Evolutionary conservation across 1,139 yeast genomes (phyloP).

Genomic region (Suhomyces guaymorum): DNA sequence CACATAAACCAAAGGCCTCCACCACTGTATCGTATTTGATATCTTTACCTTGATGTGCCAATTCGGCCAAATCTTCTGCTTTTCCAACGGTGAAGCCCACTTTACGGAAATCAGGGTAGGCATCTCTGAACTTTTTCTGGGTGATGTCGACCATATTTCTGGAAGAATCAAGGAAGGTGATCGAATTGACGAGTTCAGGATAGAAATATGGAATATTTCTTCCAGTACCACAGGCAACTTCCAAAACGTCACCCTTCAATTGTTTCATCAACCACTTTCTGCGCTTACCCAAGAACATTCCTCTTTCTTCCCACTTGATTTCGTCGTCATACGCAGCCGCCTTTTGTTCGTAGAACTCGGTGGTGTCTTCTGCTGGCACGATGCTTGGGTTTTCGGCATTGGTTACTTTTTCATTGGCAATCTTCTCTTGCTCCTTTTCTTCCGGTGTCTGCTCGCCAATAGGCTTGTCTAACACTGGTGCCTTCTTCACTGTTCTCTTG

Average conservation of each 20-base stretch:
- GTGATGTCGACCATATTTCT: slow-evolving; percentile 83
- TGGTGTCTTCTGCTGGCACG: slow-evolving; percentile 76
- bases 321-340: slow-evolving; percentile 83
- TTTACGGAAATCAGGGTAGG: slow-evolving; percentile 63
- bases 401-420: slow-evolving; percentile 16
- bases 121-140: slow-evolving; percentile 65
- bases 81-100: slow-evolving; percentile 91
- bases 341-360: slow-evolving; percentile 73
- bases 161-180: slow-evolving; percentile 86
- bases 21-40: slow-evolving; percentile 85
- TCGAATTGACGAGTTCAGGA: slow-evolving; percentile 59
- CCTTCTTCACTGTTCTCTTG: slow-evolving; percentile 26
- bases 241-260: slow-evolving; percentile 83
- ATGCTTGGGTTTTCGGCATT: slow-evolving; percentile 44
- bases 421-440: slow-evolving; percentile 15
- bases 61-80: slow-evolving; percentile 74
- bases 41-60: slow-evolving; percentile 42
- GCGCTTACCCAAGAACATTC: slow-evolving; percentile 78
- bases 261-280: slow-evolving; percentile 83
- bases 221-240: slow-evolving; percentile 96
- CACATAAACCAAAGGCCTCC: slow-evolving; percentile 94
- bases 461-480: slow-evolving; percentile 29
- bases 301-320: slow-evolving; percentile 82
- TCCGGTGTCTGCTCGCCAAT: slow-evolving; percentile 18
- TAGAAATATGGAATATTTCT: slow-evolving; percentile 79